phyloP scores from a whole-genome alignment of 1,139 yeast genomes.

The Nakaseomyces kungkrabaensis region DNA sequence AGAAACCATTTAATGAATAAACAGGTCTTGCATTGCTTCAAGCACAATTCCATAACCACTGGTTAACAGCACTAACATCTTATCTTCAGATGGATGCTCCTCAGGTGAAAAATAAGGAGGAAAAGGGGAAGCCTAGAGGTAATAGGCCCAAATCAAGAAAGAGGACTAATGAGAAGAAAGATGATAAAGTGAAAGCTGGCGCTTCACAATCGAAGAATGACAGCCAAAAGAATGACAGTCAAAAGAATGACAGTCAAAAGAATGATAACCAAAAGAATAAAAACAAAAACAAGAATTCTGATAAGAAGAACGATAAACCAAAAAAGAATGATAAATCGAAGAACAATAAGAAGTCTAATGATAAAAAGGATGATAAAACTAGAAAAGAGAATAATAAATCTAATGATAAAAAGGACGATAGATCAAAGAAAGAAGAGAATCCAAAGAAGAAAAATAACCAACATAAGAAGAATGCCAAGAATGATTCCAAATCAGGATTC shows the following conservation, averaged over 20 bases:
- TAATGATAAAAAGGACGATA: background rate
- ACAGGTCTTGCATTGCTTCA: too few species aligned
- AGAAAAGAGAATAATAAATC: background rate
- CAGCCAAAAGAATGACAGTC: background rate
- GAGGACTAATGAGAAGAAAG: background rate
- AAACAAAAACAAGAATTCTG: background rate
- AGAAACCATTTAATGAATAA: too few species aligned
- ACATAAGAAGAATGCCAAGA: conserved; percentile 2
- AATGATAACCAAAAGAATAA: background rate
- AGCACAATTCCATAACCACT: too few species aligned
- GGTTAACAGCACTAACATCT: too few species aligned
- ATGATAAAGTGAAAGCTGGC: background rate
- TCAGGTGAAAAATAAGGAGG: background rate
- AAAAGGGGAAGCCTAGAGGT: background rate
- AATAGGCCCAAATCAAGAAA: background rate
- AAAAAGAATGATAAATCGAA: background rate
- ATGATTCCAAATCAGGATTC: background rate
- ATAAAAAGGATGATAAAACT: background rate
- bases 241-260: background rate
- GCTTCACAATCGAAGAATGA: background rate
- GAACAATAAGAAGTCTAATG: background rate
- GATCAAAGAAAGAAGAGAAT: too few species aligned
- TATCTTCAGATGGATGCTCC: background rate
- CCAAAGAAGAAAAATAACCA: conserved; percentile 3
- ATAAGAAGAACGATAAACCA: background rate